phyloP scores from a whole-genome alignment of 306 rosid species.

The Cucumis melo region DNA sequence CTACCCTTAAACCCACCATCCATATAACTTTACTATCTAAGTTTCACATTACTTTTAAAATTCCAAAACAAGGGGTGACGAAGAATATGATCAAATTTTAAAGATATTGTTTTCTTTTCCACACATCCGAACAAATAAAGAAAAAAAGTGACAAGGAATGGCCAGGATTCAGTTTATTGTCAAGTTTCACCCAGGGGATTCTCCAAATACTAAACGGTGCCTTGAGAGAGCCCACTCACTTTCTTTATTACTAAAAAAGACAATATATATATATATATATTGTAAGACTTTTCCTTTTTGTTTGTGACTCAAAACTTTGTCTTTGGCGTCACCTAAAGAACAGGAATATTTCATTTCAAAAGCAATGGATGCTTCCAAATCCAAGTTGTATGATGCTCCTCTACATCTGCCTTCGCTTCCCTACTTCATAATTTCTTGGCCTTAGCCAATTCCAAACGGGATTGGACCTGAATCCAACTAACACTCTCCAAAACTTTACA shows the following conservation, averaged over 20 bases:
- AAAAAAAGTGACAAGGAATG: not conserved
- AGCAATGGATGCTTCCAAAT: not conserved
- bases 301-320: not conserved
- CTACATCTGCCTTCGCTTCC: too few species aligned
- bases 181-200: not conserved
- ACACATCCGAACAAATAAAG: not conserved
- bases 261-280: too few species aligned
- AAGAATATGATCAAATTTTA: not conserved
- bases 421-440: too few species aligned
- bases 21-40: not conserved
- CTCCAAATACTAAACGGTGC: not conserved
- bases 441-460: too few species aligned
- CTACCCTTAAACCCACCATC: too few species aligned
- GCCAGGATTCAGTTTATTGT: not conserved
- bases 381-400: not conserved
- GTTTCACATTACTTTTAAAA: not conserved
- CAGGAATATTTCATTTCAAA: not conserved
- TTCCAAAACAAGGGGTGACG: not conserved
- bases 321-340: not conserved
- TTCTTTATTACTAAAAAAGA: not conserved
- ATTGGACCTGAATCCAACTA: too few species aligned
- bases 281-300: not conserved
- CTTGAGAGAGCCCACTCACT: not conserved
- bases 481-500: too few species aligned
- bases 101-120: not conserved